phyloP scores from a whole-genome alignment of 768 basidiomycete genomes.

The Naganishia randhawae region DNA sequence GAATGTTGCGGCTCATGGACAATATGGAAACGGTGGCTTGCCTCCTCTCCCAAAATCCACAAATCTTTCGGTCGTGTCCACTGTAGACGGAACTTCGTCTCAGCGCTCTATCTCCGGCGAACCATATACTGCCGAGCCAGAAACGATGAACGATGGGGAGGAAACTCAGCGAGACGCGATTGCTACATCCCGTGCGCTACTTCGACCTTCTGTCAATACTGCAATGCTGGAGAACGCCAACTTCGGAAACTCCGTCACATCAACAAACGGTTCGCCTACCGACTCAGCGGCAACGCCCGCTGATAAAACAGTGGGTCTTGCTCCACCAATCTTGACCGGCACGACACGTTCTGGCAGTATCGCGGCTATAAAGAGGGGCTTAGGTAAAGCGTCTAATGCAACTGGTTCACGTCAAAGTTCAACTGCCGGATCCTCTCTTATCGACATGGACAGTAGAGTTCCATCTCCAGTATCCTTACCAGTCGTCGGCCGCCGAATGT shows the following conservation, averaged over 20 bases:
- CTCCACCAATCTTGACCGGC: constrained; percentile 3
- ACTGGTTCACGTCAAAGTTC: neutral
- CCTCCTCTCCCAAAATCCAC: neutral
- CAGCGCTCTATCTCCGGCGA: constrained; percentile 14
- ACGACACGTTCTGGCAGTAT: constrained; percentile 17
- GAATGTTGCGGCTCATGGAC: neutral
- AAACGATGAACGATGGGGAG: neutral
- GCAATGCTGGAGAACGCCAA: neutral
- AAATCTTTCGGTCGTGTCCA: neutral
- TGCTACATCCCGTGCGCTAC: neutral
- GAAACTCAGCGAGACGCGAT: neutral
- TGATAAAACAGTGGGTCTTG: constrained; percentile 31
- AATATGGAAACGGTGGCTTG: neutral
- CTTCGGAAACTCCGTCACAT: neutral
- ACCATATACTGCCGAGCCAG: constrained; percentile 8
- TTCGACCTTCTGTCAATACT: constrained; percentile 7
- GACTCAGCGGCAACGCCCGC: constrained; percentile 30
- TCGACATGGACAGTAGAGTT: neutral
- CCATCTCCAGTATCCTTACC: constrained; percentile 1
- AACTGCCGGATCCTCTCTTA: neutral
- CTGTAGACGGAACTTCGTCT: neutral
- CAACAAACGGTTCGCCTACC: constrained; percentile 7
- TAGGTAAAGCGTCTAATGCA: neutral
- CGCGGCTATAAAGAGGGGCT: constrained; percentile 12
- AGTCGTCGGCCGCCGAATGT: constrained; percentile 2